Base-by-base conservation (phyloP, 2,329 filamentous ascomycete species). In the Diaporthe sp. region DNA sequence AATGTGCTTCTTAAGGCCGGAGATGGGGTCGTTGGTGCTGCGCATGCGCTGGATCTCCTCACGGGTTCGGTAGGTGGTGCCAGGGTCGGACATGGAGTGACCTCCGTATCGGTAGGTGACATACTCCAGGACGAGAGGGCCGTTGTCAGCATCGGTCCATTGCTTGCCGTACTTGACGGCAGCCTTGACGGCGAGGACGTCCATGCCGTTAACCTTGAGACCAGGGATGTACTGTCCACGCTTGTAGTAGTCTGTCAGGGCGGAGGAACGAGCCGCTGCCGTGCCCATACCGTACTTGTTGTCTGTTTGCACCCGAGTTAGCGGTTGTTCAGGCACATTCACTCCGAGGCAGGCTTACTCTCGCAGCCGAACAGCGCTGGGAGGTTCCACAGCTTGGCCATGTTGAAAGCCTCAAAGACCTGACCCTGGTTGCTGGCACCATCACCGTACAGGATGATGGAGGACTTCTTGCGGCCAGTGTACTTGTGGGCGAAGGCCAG, bases 221-320 rank as follows among this genome's bases (percentile, higher is more conserved):
- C 97, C 97, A 75, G 97, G 96, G 80, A 99, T 99, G 90, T 98
- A 99, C 89, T 99, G 97, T 80, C 97, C 97, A 88, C 97, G 96
- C 93, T 98, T 98, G 92, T 99, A 98, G 93, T 99, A 99, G 87
- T 99, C 97, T 86, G 97, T 98, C 84, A 98, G 88, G 81, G 97
- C 97, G 77, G 97, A 96, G 77, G 97, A 96, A 82, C 97, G 95
- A 87, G 94, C 93, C 80, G 97, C 96, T 77, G 97, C 94, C 78
- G 97, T 99, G 88, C 97, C 97, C 97, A 99, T 99, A 86, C 97
- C 97, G 86, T 99, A 99, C 89, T 99, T 99, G 94, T 99, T 99
- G 92, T 99, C 96, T 98, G 74, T 69, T 61, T 61, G 61, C 49
- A 22, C 78, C 85, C 78, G 85, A 77, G 31, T 57, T 55, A 39